These are phyloP conservation scores for Xylaria longipes DNA, from an alignment of 495 filamentous ascomycete species.

Conservation along the genomic window DNA sequence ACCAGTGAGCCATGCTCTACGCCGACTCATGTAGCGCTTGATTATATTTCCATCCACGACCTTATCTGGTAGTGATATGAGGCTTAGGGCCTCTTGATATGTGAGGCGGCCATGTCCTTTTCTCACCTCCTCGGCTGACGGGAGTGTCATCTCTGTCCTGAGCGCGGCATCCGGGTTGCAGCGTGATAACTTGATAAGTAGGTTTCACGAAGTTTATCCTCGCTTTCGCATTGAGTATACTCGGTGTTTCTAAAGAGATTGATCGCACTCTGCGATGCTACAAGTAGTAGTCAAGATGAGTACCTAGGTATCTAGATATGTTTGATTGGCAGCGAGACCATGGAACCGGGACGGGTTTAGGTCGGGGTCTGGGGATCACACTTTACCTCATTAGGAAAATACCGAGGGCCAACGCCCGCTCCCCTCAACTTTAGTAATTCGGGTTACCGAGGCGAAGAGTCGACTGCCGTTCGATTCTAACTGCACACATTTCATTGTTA, in stretches of 20 bases:
- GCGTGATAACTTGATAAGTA: background rate
- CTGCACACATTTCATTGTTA: too few relatives aligned
- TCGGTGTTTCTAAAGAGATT: background rate
- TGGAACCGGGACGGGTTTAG: background rate
- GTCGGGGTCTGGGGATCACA: background rate
- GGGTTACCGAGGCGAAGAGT: background rate
- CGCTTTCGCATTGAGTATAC: background rate
- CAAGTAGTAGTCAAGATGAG: background rate
- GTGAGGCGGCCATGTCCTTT: slow-evolving; percentile 35
- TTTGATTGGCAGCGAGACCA: background rate
- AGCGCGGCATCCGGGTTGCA: background rate
- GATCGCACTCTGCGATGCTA: background rate
- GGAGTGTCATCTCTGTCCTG: slow-evolving; percentile 13
- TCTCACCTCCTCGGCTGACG: slow-evolving; percentile 20
- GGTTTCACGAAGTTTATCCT: background rate
- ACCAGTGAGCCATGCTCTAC: slow-evolving; percentile 44
- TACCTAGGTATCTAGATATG: background rate
- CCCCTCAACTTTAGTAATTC: too few relatives aligned
- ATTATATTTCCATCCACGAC: slow-evolving; percentile 14
- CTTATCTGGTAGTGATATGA: slow-evolving; percentile 42
- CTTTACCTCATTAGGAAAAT: background rate
- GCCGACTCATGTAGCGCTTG: slow-evolving; percentile 48
- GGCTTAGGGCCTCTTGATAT: slow-evolving; percentile 47
- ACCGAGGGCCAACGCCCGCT: background rate
- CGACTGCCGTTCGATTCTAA: too few relatives aligned